Percentiles rank a stretch among this genome's conserved stretches.
Conservation (phyloP, 257 asterid species). For the Solanum rostratum region DNA sequence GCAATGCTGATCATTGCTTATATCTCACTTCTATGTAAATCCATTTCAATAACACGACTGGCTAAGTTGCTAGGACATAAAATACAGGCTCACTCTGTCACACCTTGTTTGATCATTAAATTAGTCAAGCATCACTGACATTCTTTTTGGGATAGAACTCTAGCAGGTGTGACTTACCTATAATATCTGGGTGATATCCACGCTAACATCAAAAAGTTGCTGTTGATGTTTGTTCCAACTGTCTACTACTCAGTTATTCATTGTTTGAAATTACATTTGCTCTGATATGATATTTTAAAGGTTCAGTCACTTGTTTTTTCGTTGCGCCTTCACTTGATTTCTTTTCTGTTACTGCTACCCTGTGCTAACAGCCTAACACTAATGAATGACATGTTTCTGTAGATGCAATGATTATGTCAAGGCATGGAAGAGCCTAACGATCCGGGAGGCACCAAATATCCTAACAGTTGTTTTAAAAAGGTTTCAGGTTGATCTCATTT, state of each 20-base stretch:
- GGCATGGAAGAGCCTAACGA: constrained; percentile 89
- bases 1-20: background rate
- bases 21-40: background rate
- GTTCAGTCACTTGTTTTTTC: background rate
- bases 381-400: constrained; percentile 11
- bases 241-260: background rate
- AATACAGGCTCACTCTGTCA: background rate
- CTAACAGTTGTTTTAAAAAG: constrained; percentile 93
- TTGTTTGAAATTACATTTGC: background rate
- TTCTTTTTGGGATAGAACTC: background rate
- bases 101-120: background rate
- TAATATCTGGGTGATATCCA: background rate
- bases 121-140: background rate
- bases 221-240: background rate
- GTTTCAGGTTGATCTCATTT: constrained; percentile 58
- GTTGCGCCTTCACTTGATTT: background rate
- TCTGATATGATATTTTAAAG: background rate
- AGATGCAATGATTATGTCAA: constrained; percentile 93
- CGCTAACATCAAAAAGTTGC: background rate
- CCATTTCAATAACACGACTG: background rate
- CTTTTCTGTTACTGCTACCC: background rate
- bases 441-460: constrained; percentile 75
- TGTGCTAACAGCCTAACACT: background rate
- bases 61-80: background rate
- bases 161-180: background rate